Percentiles rank a stretch among this genome's conserved stretches.
These are phyloP conservation scores for Sanghuangporus weigelae DNA, from an alignment of 1,284 basidiomycete species.

Conservation along the genomic window DNA sequence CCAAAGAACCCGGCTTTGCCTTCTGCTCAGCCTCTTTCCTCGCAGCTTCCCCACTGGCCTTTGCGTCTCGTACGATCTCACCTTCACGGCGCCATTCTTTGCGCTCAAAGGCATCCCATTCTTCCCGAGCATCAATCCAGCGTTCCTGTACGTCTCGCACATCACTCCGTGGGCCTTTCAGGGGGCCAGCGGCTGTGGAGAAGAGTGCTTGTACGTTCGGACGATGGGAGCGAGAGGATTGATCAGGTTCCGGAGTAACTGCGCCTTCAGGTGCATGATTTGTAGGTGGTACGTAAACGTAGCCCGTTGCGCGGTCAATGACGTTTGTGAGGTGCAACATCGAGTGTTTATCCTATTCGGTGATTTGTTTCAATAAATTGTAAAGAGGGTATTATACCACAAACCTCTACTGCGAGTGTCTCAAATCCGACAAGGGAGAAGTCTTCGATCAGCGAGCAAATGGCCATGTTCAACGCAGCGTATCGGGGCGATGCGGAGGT, in stretches of 20 bases:
- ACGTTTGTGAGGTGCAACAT: slow-evolving; percentile 82
- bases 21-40: slow-evolving; percentile 21
- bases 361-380: neutral
- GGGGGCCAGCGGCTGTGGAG: slow-evolving; percentile 54
- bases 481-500: slow-evolving; percentile 64
- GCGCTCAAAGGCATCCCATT: slow-evolving; percentile 76
- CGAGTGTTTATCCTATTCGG: slow-evolving; percentile 76
- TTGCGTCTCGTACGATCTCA: slow-evolving; percentile 27
- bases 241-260: slow-evolving; percentile 29
- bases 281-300: slow-evolving; percentile 70
- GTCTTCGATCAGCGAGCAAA: slow-evolving; percentile 91
- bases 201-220: slow-evolving; percentile 67
- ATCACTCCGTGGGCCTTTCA: slow-evolving; percentile 52
- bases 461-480: slow-evolving; percentile 78
- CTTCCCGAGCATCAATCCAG: slow-evolving; percentile 77
- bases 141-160: slow-evolving; percentile 83
- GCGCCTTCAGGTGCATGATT: slow-evolving; percentile 49
- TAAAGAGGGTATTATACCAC: neutral
- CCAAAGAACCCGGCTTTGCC: neutral
- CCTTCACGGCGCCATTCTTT: slow-evolving; percentile 65
- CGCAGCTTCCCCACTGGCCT: slow-evolving; percentile 24
- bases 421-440: slow-evolving; percentile 95
- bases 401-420: slow-evolving; percentile 90
- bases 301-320: slow-evolving; percentile 88
- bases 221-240: slow-evolving; percentile 37